Conservation (phyloP, 2,329 filamentous ascomycete species). For the Penicillium hesseltinei region DNA sequence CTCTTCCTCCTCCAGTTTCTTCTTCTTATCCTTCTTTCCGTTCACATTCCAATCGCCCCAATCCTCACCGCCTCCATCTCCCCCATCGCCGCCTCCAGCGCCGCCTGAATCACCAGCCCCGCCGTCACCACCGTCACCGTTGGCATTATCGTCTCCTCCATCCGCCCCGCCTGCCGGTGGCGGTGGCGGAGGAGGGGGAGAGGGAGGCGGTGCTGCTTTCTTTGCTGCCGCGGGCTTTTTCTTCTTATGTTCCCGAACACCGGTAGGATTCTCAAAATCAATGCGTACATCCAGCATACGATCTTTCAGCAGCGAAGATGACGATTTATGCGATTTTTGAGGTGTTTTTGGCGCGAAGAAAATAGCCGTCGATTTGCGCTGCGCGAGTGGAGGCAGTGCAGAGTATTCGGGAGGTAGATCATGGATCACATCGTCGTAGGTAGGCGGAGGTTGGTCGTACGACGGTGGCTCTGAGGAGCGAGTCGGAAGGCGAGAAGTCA, state of each 20-base stretch:
- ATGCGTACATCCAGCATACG: constrained; percentile 14
- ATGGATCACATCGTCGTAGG: constrained; percentile 33
- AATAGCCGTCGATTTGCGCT: constrained; percentile 16
- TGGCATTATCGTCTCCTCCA: constrained; percentile 40
- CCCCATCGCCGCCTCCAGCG: constrained; percentile 32
- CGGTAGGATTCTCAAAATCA: constrained; percentile 25
- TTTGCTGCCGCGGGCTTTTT: constrained; percentile 25
- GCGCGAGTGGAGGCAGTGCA: constrained; percentile 28
- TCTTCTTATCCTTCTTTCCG: constrained; percentile 29
- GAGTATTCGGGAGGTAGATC: constrained; percentile 39
- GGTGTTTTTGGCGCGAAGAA: constrained; percentile 8
- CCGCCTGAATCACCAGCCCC: constrained; percentile 31
- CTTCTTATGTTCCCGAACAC: constrained; percentile 39
- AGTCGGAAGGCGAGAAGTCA: constrained; percentile 9
- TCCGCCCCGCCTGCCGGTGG: constrained; percentile 30
- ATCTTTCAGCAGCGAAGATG: constrained; percentile 12
- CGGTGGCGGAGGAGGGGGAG: constrained; percentile 6
- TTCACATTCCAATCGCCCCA: constrained; percentile 42
- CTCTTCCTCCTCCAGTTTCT: constrained; percentile 34
- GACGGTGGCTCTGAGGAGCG: constrained; percentile 11
- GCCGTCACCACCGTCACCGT: constrained; percentile 34
- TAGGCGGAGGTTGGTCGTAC: constrained; percentile 30
- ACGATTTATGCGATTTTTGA: constrained; percentile 5
- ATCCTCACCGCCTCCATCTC: constrained; percentile 36
- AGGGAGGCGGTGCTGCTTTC: constrained; percentile 13